Percentiles rank a stretch among this genome's conserved stretches.
Conservation (phyloP, 2,329 filamentous ascomycete genomes). For the Neopestalotiopsis sp. region DNA sequence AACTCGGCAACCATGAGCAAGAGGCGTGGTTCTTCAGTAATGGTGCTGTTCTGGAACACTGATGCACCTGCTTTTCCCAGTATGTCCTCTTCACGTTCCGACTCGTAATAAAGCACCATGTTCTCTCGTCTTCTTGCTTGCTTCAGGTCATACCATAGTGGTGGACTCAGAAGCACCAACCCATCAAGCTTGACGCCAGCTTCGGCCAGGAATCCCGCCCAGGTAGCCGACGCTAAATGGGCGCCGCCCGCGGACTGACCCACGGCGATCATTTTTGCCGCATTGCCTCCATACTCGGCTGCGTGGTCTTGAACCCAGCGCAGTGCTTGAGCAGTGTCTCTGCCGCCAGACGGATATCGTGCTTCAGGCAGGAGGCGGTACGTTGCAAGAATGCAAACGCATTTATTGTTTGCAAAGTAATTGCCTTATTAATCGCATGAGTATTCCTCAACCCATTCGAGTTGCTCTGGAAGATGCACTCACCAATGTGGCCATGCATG, state of each 20-base stretch:
- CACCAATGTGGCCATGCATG: constrained; percentile 11
- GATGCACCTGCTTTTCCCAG: not conserved
- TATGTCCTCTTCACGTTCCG: constrained; percentile 2
- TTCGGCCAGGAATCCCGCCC: not conserved
- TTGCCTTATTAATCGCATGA: not conserved
- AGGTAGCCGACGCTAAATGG: constrained; percentile 8
- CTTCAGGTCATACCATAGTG: constrained; percentile 5
- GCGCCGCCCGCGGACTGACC: constrained; percentile 5
- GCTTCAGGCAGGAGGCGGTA: constrained; percentile 8
- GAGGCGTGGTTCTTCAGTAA: not conserved
- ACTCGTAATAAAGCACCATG: constrained; percentile 4
- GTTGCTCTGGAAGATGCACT: not conserved
- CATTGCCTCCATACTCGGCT: not conserved
- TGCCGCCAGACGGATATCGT: constrained; percentile 6
- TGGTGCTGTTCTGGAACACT: not conserved
- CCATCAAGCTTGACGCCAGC: not conserved
- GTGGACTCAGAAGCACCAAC: constrained; percentile 4
- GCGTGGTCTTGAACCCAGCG: constrained; percentile 4
- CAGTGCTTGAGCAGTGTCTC: not conserved
- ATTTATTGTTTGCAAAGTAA: constrained; percentile 7
- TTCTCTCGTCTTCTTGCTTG: constrained; percentile 5
- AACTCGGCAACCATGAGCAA: constrained; percentile 11
- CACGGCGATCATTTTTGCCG: constrained; percentile 1
- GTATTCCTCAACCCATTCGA: not conserved
- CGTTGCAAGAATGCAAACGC: not conserved